Conservation (phyloP, 192 early-diverging fungal genomes). For the Phycomyces nitens region DNA sequence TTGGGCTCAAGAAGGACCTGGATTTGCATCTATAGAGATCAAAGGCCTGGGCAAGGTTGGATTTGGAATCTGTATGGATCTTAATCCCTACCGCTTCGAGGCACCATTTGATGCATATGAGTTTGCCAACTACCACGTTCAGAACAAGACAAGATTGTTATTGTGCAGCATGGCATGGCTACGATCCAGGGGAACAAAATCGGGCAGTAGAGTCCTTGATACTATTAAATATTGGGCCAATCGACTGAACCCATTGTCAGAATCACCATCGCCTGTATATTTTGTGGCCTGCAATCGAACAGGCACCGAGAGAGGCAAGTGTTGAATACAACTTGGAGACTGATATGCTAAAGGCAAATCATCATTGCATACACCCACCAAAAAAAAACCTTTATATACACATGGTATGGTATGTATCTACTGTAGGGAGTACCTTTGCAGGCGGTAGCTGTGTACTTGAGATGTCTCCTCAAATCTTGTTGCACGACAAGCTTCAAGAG, state of each 20-base stretch:
- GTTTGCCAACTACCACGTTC: slow-evolving; percentile 61
- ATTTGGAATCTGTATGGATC: slow-evolving; percentile 83
- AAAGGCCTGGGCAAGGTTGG: slow-evolving; percentile 61
- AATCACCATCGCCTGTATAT: neutral
- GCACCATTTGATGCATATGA: slow-evolving; percentile 62
- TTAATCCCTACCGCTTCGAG: slow-evolving; percentile 74
- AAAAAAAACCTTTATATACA: neutral
- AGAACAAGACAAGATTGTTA: slow-evolving; percentile 45
- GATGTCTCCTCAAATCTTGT: neutral
- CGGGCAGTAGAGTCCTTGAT: neutral
- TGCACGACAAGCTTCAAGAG: slow-evolving; percentile 3
- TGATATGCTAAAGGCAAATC: no score
- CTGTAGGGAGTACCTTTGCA: slow-evolving; percentile 24
- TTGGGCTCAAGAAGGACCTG: slow-evolving; percentile 71
- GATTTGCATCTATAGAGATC: slow-evolving; percentile 52
- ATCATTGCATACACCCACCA: neutral
- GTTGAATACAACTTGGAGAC: no score
- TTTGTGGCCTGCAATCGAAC: slow-evolving; percentile 33
- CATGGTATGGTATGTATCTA: neutral
- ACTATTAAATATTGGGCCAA: slow-evolving; percentile 30
- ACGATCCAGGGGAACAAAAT: slow-evolving; percentile 9
- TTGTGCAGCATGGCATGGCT: slow-evolving; percentile 75
- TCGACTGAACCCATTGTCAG: slow-evolving; percentile 23
- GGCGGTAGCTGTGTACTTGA: slow-evolving; percentile 28
- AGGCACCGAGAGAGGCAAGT: slow-evolving; percentile 30